Conservation (phyloP, 176 grass and related monocot species). For the Rhipidocladum racemiflorum region DNA sequence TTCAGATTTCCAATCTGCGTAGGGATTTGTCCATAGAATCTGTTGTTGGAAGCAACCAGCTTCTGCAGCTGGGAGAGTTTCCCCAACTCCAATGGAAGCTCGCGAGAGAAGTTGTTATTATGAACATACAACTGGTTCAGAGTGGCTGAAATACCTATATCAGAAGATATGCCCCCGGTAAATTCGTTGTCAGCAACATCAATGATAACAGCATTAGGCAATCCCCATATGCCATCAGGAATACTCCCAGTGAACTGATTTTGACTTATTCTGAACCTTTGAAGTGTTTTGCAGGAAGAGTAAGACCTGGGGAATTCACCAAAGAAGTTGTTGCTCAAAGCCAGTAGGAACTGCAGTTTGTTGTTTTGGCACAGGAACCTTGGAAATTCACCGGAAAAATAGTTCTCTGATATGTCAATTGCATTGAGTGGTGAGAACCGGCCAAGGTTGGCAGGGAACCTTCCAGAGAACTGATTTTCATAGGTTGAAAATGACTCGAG, state of each 20-base stretch:
- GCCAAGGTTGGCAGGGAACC: constrained; percentile 68
- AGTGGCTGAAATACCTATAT: constrained; percentile 60
- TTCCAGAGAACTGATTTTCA: constrained; percentile 76
- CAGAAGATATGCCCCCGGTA: constrained; percentile 61
- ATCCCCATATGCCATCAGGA: constrained; percentile 58
- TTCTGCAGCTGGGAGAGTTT: constrained; percentile 63
- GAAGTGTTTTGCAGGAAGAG: constrained; percentile 76
- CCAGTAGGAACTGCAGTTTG: constrained; percentile 74
- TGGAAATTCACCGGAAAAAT: constrained; percentile 83
- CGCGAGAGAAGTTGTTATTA: constrained; percentile 65
- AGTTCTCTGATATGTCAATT: constrained; percentile 94
- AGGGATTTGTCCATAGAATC: constrained; percentile 66
- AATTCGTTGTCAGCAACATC: constrained; percentile 79
- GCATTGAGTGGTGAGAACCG: constrained; percentile 67
- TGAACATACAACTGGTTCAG: constrained; percentile 88
- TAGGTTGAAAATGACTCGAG: constrained; percentile 90
- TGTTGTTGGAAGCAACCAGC: constrained; percentile 70
- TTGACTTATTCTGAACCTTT: constrained; percentile 86
- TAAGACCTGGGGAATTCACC: constrained; percentile 79
- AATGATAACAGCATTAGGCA: constrained; percentile 88
- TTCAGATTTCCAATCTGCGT: constrained; percentile 61
- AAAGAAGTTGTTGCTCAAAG: constrained; percentile 83
- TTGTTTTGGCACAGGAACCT: constrained; percentile 76
- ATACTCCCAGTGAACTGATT: constrained; percentile 68
- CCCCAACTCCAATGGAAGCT: constrained; percentile 69